Percentiles rank a stretch among this genome's conserved stretches.
Evolutionary conservation across 306 rosid species (phyloP).

Genomic region (Adenanthera pavonina): DNA sequence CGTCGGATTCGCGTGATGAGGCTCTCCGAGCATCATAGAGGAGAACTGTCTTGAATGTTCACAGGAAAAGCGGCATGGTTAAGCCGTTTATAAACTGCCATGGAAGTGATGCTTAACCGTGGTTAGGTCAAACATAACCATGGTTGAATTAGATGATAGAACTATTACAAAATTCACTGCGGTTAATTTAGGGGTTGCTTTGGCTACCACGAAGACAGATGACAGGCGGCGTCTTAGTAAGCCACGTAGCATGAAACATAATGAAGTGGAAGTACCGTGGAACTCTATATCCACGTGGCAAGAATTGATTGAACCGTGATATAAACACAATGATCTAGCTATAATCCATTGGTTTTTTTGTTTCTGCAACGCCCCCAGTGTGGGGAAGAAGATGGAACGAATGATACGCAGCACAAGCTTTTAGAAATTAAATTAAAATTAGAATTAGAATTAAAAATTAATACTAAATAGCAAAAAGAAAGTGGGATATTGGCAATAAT

Average conservation of each 20-base stretch:
- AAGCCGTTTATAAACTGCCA: constrained; percentile 56
- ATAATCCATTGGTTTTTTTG: not conserved
- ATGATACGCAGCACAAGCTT: constrained; percentile 6
- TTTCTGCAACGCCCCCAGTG: constrained; percentile 41
- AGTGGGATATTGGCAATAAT: not conserved
- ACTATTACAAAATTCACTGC: constrained; percentile 43
- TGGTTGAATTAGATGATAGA: constrained; percentile 47
- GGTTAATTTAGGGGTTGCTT: constrained; percentile 45
- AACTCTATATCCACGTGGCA: constrained; percentile 30
- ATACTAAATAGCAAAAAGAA: not conserved
- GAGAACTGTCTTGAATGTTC: constrained; percentile 36
- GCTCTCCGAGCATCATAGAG: constrained; percentile 77
- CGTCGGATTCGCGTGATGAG: constrained; percentile 69
- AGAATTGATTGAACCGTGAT: not conserved
- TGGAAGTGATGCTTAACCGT: constrained; percentile 36
- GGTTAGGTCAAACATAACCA: constrained; percentile 51
- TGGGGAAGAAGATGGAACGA: constrained; percentile 41
- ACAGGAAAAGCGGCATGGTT: constrained; percentile 46
- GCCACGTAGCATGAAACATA: constrained; percentile 11
- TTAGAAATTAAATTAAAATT: not conserved
- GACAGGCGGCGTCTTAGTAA: constrained; percentile 20
- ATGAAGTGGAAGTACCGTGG: not conserved
- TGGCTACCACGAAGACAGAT: constrained; percentile 6
- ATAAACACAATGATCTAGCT: not conserved
- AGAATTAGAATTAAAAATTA: not conserved